These are phyloP conservation scores for Phytomonas sp. DNA, from an alignment of 208 protist species.

Conservation along the genomic window DNA sequence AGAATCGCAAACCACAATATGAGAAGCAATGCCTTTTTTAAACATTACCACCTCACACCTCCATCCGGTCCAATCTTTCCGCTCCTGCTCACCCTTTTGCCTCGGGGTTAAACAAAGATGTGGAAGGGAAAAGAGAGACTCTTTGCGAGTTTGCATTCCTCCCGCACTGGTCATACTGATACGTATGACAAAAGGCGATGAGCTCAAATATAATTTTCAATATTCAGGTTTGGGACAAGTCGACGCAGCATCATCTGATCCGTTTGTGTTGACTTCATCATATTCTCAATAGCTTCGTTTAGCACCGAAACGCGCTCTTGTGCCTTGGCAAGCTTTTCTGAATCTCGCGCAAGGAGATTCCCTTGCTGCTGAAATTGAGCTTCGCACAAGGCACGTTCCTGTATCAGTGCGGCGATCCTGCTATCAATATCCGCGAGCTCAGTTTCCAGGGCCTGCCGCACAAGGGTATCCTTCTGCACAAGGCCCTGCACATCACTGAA, in stretches of 20 bases:
- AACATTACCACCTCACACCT: background rate
- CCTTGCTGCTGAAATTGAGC: conserved; percentile 44
- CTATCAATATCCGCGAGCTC: conserved; percentile 62
- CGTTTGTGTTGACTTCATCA: conserved; percentile 40
- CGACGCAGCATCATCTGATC: conserved; percentile 55
- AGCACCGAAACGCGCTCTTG: conserved; percentile 50
- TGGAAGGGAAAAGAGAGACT: background rate
- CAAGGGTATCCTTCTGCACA: conserved; percentile 31
- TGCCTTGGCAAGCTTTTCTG: conserved; percentile 46
- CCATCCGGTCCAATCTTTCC: background rate
- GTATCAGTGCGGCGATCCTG: conserved; percentile 38
- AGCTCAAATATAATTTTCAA: conserved; percentile 63
- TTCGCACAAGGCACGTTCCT: conserved; percentile 60
- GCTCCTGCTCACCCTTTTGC: background rate
- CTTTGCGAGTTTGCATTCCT: background rate
- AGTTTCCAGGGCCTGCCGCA: conserved; percentile 32
- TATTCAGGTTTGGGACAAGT: conserved; percentile 64
- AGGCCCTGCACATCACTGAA: conserved; percentile 35
- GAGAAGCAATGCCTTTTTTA: background rate
- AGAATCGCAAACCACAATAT: background rate
- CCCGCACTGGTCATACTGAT: background rate
- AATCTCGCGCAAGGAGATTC: conserved; percentile 17
- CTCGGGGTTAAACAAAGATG: background rate
- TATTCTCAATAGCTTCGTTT: conserved; percentile 49
- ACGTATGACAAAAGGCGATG: background rate